These are phyloP conservation scores for Suhomyces bolitotheri DNA, from an alignment of 1,139 yeast species.

Conservation along the genomic window DNA sequence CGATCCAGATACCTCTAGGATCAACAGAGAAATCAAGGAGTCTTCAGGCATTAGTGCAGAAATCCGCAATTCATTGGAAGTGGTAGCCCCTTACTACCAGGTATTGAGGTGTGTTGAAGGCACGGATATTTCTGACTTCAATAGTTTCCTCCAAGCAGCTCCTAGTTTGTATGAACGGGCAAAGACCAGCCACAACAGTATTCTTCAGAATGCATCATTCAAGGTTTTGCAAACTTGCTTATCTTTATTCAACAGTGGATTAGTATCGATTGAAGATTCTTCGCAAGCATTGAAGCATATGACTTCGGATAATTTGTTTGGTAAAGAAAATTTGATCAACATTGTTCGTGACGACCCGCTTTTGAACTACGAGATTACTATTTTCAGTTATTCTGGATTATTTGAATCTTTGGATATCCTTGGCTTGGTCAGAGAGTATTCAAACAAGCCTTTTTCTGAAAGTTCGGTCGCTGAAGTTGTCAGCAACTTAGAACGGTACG, in stretches of 20 bases:
- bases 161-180: constrained; percentile 11
- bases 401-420: constrained; percentile 9
- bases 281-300: constrained; percentile 5
- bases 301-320: constrained; percentile 6
- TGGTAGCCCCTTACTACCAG: constrained; percentile 12
- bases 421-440: constrained; percentile 5
- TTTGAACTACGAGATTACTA: constrained; percentile 11
- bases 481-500: constrained; percentile 6
- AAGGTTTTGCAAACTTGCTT: constrained; percentile 11
- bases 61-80: constrained; percentile 4
- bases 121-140: constrained; percentile 9
- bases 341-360: constrained; percentile 4
- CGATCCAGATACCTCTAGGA: constrained; percentile 10
- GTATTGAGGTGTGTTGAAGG: constrained; percentile 11
- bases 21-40: constrained; percentile 13
- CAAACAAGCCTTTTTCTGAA: constrained; percentile 5
- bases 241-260: constrained; percentile 12
- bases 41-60: constrained; percentile 12
- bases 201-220: constrained; percentile 7
- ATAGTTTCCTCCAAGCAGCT: constrained; percentile 10
- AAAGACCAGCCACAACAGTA: constrained; percentile 2
- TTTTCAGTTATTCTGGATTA: constrained; percentile 10
- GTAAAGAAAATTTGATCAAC: constrained; percentile 4
- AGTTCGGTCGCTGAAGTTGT: constrained; percentile 2
- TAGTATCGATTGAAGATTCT: constrained; percentile 5